Evolutionary conservation across 1,284 basidiomycete species (phyloP).

Genomic region (Leccinum pachyderme): DNA sequence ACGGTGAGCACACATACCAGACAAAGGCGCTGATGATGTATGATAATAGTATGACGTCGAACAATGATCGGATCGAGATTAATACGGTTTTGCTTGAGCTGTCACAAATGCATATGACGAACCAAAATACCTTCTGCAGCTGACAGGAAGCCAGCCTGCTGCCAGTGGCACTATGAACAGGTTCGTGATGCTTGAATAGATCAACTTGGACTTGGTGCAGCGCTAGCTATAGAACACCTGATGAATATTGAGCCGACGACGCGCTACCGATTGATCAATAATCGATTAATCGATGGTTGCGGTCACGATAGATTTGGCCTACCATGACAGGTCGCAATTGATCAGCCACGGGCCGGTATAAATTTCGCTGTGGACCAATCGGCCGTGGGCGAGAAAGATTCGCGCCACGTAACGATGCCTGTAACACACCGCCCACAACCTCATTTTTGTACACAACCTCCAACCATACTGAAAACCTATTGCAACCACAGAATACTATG

Average conservation of each 20-base stretch:
- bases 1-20: too few relatives aligned
- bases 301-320: conserved; percentile 8
- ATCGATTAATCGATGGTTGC: conserved; percentile 31
- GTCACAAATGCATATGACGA: too few relatives aligned
- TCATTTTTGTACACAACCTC: conserved; percentile 3
- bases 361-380: conserved; percentile 15
- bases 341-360: conserved; percentile 4
- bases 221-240: too few relatives aligned
- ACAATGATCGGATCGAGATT: too few relatives aligned
- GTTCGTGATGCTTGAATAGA: too few relatives aligned
- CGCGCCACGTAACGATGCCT: conserved; percentile 14
- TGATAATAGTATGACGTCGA: too few relatives aligned
- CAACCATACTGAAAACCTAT: not conserved
- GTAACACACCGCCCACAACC: conserved; percentile 17
- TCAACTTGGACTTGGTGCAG: too few relatives aligned
- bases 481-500: not conserved
- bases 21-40: too few relatives aligned
- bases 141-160: too few relatives aligned
- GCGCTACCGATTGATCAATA: conserved; percentile 1
- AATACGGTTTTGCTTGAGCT: too few relatives aligned
- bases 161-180: too few relatives aligned
- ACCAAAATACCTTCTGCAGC: too few relatives aligned
- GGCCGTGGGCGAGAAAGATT: conserved; percentile 23
- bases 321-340: conserved; percentile 9
- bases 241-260: not conserved